Evolutionary conservation across 495 filamentous ascomycete species (phyloP), one percentile per base, ranked within the genome.

Genomic region (Neurospora intermedia): DNA sequence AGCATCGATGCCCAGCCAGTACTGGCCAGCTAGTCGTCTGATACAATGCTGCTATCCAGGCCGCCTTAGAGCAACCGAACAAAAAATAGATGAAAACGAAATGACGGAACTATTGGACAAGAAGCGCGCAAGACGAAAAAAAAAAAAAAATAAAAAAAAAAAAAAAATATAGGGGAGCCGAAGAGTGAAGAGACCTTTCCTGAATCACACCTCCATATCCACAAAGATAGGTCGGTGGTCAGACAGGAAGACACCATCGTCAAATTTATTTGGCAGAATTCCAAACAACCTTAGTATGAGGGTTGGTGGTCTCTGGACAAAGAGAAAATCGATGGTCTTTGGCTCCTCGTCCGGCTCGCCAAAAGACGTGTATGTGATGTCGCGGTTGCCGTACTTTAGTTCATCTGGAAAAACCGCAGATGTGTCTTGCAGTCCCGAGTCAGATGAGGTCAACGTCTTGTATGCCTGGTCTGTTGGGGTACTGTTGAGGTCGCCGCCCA

Each of bases 401-500:
- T 74, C 72, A 3, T 73, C 48, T 4, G 74, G 62, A 7, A 82
- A 69, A 18, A 80, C 76, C 3, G 73, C 59, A n/a, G 77, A 74
- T 10, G 82, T 70, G 69, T 80, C 80, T 40, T 48, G 43, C 75
- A 83, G 77, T 10, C 77, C 77, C 2, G 75, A 78, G 41, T 66
- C 75, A 16, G 78, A 72, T 23, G 62, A 71, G 8, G 76, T 78
- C 69, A 94, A 75, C 31, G 87, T 82, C 59, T 81, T 79, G 77
- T 96, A 94, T 5, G 92, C 93, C 70, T 88, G 86, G 69, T 88
- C 86, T 13, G 79, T 79, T 1, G 88, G 87, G 70, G 90, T 84
- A 75, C 90, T 92, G 78, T 96, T 96, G 79, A 96, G 88, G 78
- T 96, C 93, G 11, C 93, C 94, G 0, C 88, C 86, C 31, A 97